Base-by-base conservation (phyloP, 306 rosid species). In the Vicia villosa region DNA sequence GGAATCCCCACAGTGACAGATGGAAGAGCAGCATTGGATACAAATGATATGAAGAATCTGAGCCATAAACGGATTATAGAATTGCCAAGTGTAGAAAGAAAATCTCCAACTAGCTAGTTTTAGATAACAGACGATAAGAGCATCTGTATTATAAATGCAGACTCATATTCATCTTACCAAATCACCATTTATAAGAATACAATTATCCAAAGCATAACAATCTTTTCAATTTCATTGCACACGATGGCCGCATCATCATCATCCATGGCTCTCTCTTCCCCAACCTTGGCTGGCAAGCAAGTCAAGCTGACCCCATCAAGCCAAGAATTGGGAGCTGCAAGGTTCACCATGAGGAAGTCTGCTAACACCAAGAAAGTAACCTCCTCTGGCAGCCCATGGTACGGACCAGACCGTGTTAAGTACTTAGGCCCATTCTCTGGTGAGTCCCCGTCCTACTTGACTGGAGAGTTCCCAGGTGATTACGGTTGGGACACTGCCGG, bases 221-320 rank as follows among this genome's bases (percentile, higher is more conserved):
- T 5, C 37, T 6, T 30, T 26, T 8, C 72, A 17, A 41, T n/a
- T 47, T 4, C 10, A 28, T 30, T 46, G 54, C 65, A 20, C 58
- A 66, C 21, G 10, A 91, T 91, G 97, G 92, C 93, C 4, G 81
- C 38, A 34, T 34, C 38, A 30, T 26, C 95, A 13, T 84, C 96
- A 1, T 70, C 97, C n/a, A 91, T 89, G 95, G 90, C 8, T 34
- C 38, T 34, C 38, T 34, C 38, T 34, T 34, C 38, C 1, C 38
- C 38, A 34, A 34, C 38, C 10, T 72, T 92, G 0, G 92, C 88
- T 11, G 95, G 95, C 40, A 81, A 86, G 77, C 82, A 86, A 0
- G 78, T 91, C 12, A 81, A 84, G 42, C 83, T 89, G 12, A 28
- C 81, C 36, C 89, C 95, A 4, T 72, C 82, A 9, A 46, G 76